Percentiles rank a stretch among this genome's conserved stretches.
Conservation (phyloP, 345 rosid species). For the Eucalyptus camaldulensis region DNA sequence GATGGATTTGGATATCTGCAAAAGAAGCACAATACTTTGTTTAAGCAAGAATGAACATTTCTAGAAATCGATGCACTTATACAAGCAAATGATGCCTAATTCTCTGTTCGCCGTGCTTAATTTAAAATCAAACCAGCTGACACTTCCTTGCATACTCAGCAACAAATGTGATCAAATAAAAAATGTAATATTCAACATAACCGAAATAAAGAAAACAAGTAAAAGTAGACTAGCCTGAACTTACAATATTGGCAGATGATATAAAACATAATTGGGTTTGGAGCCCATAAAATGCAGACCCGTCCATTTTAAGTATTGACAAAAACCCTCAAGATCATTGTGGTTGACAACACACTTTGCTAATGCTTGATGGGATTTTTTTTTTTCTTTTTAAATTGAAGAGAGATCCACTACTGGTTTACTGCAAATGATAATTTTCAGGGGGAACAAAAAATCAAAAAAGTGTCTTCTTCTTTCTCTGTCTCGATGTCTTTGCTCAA, state of each 20-base stretch:
- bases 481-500: neutral
- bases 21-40: neutral
- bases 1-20: conserved; percentile 96
- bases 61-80: neutral
- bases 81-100: neutral
- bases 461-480: neutral
- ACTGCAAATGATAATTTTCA: neutral
- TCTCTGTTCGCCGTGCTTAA: neutral
- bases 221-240: neutral
- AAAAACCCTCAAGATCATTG: neutral
- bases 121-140: neutral
- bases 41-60: neutral
- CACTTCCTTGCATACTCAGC: neutral
- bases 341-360: neutral
- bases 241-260: neutral
- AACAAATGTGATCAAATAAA: neutral
- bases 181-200: neutral
- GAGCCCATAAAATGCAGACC: neutral
- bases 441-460: neutral
- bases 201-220: neutral
- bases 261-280: neutral
- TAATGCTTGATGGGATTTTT: neutral
- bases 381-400: neutral
- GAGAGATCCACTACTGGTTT: neutral
- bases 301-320: neutral